Evolutionary conservation across 768 basidiomycete genomes (phyloP).

Genomic region (Mycena vulgaris): DNA sequence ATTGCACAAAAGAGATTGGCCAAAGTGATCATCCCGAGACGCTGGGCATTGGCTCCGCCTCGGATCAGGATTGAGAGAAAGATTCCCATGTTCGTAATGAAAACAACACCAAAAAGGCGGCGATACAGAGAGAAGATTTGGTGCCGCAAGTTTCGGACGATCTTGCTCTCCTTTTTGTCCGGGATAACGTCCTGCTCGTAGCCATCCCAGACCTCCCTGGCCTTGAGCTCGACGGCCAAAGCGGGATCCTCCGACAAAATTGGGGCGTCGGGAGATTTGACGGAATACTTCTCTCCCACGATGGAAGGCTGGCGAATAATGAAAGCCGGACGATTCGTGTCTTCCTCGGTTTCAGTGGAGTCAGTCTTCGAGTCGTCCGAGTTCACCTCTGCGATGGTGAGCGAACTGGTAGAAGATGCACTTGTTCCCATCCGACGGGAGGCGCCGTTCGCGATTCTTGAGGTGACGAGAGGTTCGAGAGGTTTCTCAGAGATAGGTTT

Average conservation of each 20-base stretch:
- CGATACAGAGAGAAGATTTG: constrained; percentile 71
- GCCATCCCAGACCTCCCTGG: constrained; percentile 64
- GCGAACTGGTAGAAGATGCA: constrained; percentile 32
- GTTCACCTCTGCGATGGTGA: constrained; percentile 15
- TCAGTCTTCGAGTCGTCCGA: constrained; percentile 5
- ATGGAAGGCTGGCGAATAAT: constrained; percentile 26
- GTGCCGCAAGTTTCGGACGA: constrained; percentile 68
- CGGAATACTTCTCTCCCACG: constrained; percentile 1
- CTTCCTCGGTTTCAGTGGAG: constrained; percentile 22
- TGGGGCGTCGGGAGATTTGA: background rate
- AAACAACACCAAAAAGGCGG: constrained; percentile 72
- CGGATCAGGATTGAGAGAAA: constrained; percentile 60
- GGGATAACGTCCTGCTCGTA: constrained; percentile 67
- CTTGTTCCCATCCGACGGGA: background rate
- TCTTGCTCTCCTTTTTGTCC: constrained; percentile 63
- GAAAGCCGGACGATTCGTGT: constrained; percentile 9
- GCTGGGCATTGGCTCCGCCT: constrained; percentile 51
- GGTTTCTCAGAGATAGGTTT: constrained; percentile 31
- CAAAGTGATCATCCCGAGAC: constrained; percentile 58
- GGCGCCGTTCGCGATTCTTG: constrained; percentile 27
- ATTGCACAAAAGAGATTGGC: constrained; percentile 66
- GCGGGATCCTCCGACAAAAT: constrained; percentile 26
- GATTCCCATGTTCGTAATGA: constrained; percentile 67
- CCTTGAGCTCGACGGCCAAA: constrained; percentile 49
- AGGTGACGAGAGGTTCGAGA: constrained; percentile 30